These are phyloP conservation scores for Phytophthora aleatoria DNA, from an alignment of 352 stramenopile species.

Conservation along the genomic window DNA sequence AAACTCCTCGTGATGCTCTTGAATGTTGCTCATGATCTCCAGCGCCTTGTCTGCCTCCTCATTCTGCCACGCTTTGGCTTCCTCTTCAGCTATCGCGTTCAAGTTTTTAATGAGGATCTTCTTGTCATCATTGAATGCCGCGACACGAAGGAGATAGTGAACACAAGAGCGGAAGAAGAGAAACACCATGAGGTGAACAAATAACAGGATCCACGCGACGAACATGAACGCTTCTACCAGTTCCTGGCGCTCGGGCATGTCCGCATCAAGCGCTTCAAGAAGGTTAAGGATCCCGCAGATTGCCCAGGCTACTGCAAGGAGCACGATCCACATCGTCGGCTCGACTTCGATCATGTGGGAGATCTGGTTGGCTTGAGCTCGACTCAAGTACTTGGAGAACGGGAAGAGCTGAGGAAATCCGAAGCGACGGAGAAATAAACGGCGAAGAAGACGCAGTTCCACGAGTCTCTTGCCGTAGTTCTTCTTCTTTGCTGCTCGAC, in stretches of 20 bases:
- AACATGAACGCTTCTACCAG: slow-evolving; percentile 40
- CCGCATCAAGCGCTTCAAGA: slow-evolving; percentile 14
- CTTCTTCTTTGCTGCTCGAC: slow-evolving; percentile 17
- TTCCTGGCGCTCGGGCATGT: slow-evolving; percentile 30
- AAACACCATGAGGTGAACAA: slow-evolving; percentile 41
- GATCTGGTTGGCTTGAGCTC: slow-evolving; percentile 78
- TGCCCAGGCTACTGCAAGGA: slow-evolving; percentile 47
- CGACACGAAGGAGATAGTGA: slow-evolving; percentile 39
- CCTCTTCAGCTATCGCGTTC: slow-evolving; percentile 26
- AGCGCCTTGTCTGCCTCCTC: slow-evolving; percentile 25
- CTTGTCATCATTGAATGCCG: slow-evolving; percentile 31
- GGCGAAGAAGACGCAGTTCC: slow-evolving; percentile 41
- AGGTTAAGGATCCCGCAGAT: slow-evolving; percentile 33
- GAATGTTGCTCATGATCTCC: slow-evolving; percentile 26
- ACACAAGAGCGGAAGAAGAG: slow-evolving; percentile 50
- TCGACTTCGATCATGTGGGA: slow-evolving; percentile 79
- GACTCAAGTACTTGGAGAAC: slow-evolving; percentile 74
- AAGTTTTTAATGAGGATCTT: slow-evolving; percentile 16
- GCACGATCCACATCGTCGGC: slow-evolving; percentile 60
- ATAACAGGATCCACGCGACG: slow-evolving; percentile 39
- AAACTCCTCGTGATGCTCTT: slow-evolving; percentile 29
- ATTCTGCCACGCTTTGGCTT: slow-evolving; percentile 25
- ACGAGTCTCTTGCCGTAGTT: slow-evolving; percentile 24
- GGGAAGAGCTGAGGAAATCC: slow-evolving; percentile 54
- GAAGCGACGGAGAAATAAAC: slow-evolving; percentile 48